Evolutionary conservation across 2,329 filamentous ascomycete species (phyloP).

Genomic region (Hirsutella thompsonii): DNA sequence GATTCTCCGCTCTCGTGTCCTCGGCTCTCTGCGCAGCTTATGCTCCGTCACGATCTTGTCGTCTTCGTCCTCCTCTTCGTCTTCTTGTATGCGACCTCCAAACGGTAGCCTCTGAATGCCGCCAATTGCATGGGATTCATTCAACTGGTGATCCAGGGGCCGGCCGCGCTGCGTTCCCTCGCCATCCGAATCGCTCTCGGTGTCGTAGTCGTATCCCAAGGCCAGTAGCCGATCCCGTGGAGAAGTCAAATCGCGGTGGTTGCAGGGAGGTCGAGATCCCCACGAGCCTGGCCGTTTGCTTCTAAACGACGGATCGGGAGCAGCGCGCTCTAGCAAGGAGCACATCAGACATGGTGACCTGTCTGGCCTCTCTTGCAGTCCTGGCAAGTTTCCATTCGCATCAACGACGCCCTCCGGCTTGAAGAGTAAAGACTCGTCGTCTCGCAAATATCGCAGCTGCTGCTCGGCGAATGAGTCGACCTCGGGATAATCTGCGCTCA

Average conservation of each 20-base stretch:
- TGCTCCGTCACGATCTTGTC: background rate
- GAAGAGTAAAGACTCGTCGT: constrained; percentile 25
- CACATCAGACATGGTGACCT: constrained; percentile 6
- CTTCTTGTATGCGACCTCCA: background rate
- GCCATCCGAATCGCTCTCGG: constrained; percentile 3
- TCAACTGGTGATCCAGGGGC: background rate
- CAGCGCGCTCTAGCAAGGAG: constrained; percentile 2
- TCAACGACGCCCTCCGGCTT: constrained; percentile 20
- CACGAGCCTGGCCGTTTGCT: background rate
- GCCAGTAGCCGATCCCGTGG: constrained; percentile 10
- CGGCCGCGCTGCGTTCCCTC: background rate
- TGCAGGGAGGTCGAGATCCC: constrained; percentile 1
- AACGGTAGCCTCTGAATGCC: background rate
- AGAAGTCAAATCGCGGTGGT: constrained; percentile 4
- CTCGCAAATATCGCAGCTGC: constrained; percentile 8
- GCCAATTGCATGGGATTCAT: background rate
- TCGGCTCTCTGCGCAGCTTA: background rate
- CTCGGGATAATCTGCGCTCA: constrained; percentile 11
- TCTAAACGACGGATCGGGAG: background rate
- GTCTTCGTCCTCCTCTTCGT: background rate
- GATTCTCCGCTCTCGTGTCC: background rate
- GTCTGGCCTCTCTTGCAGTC: constrained; percentile 7
- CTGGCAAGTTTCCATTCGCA: constrained; percentile 18
- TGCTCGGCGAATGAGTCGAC: constrained; percentile 16
- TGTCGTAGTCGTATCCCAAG: constrained; percentile 13